Evolutionary conservation across 1,284 basidiomycete genomes (phyloP), one percentile per base, ranked within the genome.

Genomic region (Apiotrichum sp.): DNA sequence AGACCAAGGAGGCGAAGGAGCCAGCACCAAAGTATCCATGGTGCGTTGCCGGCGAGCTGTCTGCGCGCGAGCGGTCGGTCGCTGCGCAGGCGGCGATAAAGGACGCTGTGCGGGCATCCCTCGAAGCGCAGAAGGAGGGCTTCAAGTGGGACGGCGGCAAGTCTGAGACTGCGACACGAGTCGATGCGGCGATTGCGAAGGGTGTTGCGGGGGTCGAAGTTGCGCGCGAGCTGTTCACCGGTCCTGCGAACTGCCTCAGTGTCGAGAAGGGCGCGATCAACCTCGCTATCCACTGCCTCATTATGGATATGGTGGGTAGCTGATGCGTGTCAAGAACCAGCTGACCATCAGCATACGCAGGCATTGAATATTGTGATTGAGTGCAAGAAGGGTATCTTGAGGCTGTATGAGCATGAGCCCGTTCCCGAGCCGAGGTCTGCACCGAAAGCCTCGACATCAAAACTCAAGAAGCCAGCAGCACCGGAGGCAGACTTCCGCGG

Each of bases 231-330:
- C 31, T 56, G 63, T 48, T 60, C 62, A 36, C 64, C 29, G 16
- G 5, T 57, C 57, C 5, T 36, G 47, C 4, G 67, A 66, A 44
- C 62, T 57, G 0, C 10, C 40, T 4, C 65, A 61, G 47, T 62
- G 58, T 34, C 13, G 69, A 73, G 53, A 64, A 58, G 38, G 62
- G 59, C 1, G 57, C 57, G 9, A 50, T 65, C 39, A 58, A 53
- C 22, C 41, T 72, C 3, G 57, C 62, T 2, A 16, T 43, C 6
- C 65, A 61, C 46, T 62, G 58, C 34, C 11, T 69, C 10, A 38
- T 47, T 2, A 32, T 71, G 16, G 61, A 65, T 42, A 67, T 70
- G 66, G 70, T 72, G 56, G 58, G 68, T 63, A 10, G n/a, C 16
- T 41, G 40, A 13, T 69, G 13, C 39, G 47, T 2, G 32, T 71